phyloP scores from a whole-genome alignment of 495 filamentous ascomycete genomes.

The Penicillium angulare region DNA sequence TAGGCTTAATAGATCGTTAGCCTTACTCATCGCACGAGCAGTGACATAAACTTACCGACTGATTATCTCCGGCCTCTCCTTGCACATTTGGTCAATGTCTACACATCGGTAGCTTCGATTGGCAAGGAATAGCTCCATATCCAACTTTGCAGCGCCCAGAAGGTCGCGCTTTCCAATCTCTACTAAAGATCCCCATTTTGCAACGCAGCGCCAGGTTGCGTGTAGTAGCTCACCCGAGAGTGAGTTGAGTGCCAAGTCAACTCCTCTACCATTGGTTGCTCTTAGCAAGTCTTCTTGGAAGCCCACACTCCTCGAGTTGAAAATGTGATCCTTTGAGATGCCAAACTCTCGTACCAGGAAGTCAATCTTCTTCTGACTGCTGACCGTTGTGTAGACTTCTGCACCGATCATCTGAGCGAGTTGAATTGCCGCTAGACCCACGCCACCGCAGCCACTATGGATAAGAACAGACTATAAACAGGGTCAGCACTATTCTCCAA shows the following conservation, averaged over 20 bases:
- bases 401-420: conserved; percentile 31
- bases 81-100: conserved; percentile 13
- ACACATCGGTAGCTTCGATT: conserved; percentile 25
- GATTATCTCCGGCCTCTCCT: neutral
- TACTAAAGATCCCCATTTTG: conserved; percentile 28
- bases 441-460: conserved; percentile 42
- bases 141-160: neutral
- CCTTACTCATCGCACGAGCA: too few species aligned
- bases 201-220: conserved; percentile 29
- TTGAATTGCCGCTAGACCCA: conserved; percentile 42
- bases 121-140: conserved; percentile 30
- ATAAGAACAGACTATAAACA: conserved; percentile 47
- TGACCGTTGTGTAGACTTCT: conserved; percentile 36
- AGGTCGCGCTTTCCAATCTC: conserved; percentile 26
- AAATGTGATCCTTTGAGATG: conserved; percentile 26
- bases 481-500: too few species aligned
- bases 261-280: conserved; percentile 24
- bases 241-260: conserved; percentile 35
- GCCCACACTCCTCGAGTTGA: conserved; percentile 21
- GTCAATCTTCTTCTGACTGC: conserved; percentile 39
- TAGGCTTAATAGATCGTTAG: too few species aligned
- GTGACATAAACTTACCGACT: conserved; percentile 15
- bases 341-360: conserved; percentile 28
- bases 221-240: conserved; percentile 31
- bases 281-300: conserved; percentile 7